These are phyloP conservation scores for Trypethelium eluteriae DNA, from an alignment of 495 filamentous ascomycete genomes.

Conservation along the genomic window DNA sequence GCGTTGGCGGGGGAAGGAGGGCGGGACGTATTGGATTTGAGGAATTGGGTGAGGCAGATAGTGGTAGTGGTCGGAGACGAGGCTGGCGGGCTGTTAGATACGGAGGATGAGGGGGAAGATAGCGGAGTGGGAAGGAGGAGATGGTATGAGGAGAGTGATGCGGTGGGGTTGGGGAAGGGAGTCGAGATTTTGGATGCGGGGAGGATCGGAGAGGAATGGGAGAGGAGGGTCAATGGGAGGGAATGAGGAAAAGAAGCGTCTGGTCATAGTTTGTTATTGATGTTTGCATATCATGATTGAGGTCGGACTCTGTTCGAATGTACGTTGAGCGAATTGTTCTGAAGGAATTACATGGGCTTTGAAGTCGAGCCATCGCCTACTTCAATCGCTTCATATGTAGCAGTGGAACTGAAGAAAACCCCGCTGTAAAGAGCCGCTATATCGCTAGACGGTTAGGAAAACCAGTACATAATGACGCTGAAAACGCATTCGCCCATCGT, in stretches of 20 bases:
- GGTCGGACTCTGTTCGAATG: not conserved
- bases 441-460: too few relatives aligned
- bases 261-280: not conserved
- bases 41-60: constrained; percentile 73
- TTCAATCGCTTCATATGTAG: not conserved
- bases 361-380: too few relatives aligned
- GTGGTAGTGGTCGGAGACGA: constrained; percentile 80
- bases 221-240: constrained; percentile 56
- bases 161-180: constrained; percentile 76
- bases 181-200: constrained; percentile 77
- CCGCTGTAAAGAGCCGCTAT: too few relatives aligned
- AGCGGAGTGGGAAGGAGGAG: constrained; percentile 28
- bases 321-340: not conserved
- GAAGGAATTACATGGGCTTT: too few relatives aligned
- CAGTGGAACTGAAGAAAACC: too few relatives aligned
- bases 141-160: constrained; percentile 79
- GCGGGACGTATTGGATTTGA: constrained; percentile 29
- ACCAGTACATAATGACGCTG: too few relatives aligned
- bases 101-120: constrained; percentile 67
- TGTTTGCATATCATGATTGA: not conserved
- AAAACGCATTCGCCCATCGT: not conserved
- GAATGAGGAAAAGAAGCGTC: constrained; percentile 19
- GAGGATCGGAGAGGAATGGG: constrained; percentile 76
- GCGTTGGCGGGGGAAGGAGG: constrained; percentile 37
- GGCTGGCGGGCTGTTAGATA: constrained; percentile 81